These are phyloP conservation scores for Cairneyella variabilis DNA, from an alignment of 495 filamentous ascomycete species.

Conservation along the genomic window DNA sequence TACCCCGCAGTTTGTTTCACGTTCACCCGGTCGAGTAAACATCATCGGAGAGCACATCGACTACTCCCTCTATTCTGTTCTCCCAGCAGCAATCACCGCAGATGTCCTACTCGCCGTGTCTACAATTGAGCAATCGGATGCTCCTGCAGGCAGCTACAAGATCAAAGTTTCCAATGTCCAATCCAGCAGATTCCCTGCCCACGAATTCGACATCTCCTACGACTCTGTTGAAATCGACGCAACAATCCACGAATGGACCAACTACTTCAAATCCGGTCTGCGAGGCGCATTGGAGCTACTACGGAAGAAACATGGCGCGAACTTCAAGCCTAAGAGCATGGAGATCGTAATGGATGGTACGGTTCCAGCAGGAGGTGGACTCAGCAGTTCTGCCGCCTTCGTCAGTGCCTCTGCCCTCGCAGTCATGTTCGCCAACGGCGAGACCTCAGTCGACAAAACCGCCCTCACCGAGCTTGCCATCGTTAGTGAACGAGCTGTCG, in stretches of 20 bases:
- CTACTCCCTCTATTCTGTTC: slow-evolving; percentile 92
- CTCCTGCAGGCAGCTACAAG: slow-evolving; percentile 33
- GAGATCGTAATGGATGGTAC: slow-evolving; percentile 86
- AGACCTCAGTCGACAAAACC: slow-evolving; percentile 75
- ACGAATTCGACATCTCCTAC: slow-evolving; percentile 68
- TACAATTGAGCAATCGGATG: slow-evolving; percentile 42
- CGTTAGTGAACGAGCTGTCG: slow-evolving; percentile 89
- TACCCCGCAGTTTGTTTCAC: slow-evolving; percentile 74
- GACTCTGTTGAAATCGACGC: slow-evolving; percentile 70
- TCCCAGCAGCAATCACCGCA: slow-evolving; percentile 91
- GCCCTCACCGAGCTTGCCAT: slow-evolving; percentile 87
- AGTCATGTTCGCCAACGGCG: slow-evolving; percentile 81
- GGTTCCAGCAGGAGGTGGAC: slow-evolving; percentile 85
- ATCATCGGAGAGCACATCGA: slow-evolving; percentile 99
- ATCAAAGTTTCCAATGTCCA: slow-evolving; percentile 77
- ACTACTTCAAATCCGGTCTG: slow-evolving; percentile 95
- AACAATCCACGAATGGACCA: slow-evolving; percentile 88
- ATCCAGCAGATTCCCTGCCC: slow-evolving; percentile 67
- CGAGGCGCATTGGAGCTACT: slow-evolving; percentile 77
- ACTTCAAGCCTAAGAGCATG: slow-evolving; percentile 71
- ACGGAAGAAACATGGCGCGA: slow-evolving; percentile 56
- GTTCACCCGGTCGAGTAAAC: slow-evolving; percentile 92
- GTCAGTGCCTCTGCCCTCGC: slow-evolving; percentile 88
- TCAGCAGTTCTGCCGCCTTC: slow-evolving; percentile 93
- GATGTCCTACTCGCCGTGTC: slow-evolving; percentile 88